These are phyloP conservation scores for Lasiodiplodia theobromae DNA, from an alignment of 2,329 filamentous ascomycete species.

Conservation along the genomic window DNA sequence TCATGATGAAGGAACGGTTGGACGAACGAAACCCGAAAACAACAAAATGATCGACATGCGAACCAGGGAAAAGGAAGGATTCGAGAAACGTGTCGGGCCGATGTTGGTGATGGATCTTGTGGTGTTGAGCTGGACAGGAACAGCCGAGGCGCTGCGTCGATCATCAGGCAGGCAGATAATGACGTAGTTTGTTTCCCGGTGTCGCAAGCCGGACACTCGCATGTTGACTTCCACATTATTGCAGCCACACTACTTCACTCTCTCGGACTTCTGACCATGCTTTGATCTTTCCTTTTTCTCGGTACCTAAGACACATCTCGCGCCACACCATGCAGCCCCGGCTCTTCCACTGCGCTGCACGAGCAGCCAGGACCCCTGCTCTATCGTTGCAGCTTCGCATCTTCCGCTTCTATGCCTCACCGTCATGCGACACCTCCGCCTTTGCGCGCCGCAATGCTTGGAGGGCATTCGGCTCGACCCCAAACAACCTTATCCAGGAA, in stretches of 20 bases:
- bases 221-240: not conserved
- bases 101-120: not conserved
- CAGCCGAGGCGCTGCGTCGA: slow-evolving; percentile 12
- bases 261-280: not conserved
- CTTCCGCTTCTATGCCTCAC: slow-evolving; percentile 3
- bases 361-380: slow-evolving; percentile 12
- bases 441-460: not conserved
- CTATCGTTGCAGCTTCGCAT: not conserved
- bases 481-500: not conserved
- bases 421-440: not conserved
- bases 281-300: no score
- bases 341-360: slow-evolving; percentile 11
- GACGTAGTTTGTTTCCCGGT: slow-evolving; percentile 6
- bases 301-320: not conserved
- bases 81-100: not conserved
- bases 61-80: not conserved
- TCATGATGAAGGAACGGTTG: not conserved
- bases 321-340: slow-evolving; percentile 11
- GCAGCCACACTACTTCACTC: not conserved
- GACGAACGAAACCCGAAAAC: not conserved
- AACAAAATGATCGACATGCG: not conserved
- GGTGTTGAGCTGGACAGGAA: slow-evolving; percentile 1
- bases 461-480: not conserved
- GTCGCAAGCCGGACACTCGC: slow-evolving; percentile 4
- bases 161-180: not conserved